Base-by-base conservation (phyloP, 192 early-diverging fungal genomes). In the Linnemannia elongata region DNA sequence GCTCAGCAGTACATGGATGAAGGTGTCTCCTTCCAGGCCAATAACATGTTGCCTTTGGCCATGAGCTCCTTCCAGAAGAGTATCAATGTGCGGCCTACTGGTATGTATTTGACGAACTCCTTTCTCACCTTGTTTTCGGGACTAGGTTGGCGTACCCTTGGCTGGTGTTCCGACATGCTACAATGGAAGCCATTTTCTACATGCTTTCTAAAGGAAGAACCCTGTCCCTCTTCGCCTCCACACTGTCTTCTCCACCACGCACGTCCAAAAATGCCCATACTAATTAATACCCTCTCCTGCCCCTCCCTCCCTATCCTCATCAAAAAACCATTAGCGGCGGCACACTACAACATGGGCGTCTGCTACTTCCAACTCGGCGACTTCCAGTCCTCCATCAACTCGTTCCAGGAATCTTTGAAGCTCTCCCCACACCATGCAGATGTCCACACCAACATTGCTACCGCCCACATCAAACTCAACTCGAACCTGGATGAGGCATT, bases 261-360 rank as follows among this genome's bases (percentile, higher is more conserved):
- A 39, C 38, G 38, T 39, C 38, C 38, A 52, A 52, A 66, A 33
- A 66, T 33, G 1, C 60, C 33, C 13, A 66, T 66, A 30, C 60
- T 66, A 35, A 66, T 66, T 66, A 66, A 66, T 33, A 2, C 24
- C 55, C 55, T 2, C 39, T 38, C 38, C 36, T 72, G 0, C 36
- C 5, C 24, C 0, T 15, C 12, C 4, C 20, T 70, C 15, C 55
- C 24, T n/a, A 27, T 9, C n/a, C 30, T 38, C 60, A 8, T 42
- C 27, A 63, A 13, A 63, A 13, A 66, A 60, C 55, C 33, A 8
- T 39, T 71, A 86, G 85, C 85, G 20, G 79, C 76, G 41, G 85
- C 85, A n/a, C 80, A 81, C 66, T 87, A 87, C 72, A 87, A 87
- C 73, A 87, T 87, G 85, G 85, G 85, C 18, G 76, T 87, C 17